phyloP scores from a whole-genome alignment of 139 green algal genomes.

The Coelastrella sp. region DNA sequence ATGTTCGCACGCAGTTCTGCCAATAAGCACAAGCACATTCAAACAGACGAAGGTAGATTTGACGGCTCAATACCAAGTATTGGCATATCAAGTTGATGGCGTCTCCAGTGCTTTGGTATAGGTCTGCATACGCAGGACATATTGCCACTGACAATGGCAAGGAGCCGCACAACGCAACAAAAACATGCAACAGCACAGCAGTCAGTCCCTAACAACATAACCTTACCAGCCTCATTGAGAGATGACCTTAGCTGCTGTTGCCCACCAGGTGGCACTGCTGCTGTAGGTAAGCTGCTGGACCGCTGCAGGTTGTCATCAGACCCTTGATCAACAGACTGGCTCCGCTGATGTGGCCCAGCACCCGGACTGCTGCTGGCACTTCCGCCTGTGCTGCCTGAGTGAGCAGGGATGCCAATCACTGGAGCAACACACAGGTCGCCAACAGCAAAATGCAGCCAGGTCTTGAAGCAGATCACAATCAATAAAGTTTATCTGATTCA shows the following conservation, averaged over 20 bases:
- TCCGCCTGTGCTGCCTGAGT: not conserved
- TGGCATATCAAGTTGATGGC: not conserved
- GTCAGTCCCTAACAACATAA: no score
- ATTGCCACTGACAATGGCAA: no score
- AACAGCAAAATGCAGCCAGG: no score
- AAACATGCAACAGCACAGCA: not conserved
- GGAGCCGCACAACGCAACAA: no score
- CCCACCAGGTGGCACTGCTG: not conserved
- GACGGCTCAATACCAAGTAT: not conserved
- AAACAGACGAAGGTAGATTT: not conserved
- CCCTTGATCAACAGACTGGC: not conserved
- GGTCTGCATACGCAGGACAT: no score
- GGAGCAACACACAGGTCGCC: not conserved
- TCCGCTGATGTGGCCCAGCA: not conserved
- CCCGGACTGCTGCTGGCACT: not conserved
- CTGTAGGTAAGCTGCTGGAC: not conserved
- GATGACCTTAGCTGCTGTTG: constrained; percentile 32
- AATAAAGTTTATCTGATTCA: not conserved
- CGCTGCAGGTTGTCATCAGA: not conserved
- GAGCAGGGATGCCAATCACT: constrained; percentile 21
- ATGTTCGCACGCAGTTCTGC: constrained; percentile 19
- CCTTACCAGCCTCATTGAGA: constrained; percentile 23
- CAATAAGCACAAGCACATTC: no score
- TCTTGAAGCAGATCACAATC: not conserved
- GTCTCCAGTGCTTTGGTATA: no score